A percentile compares a stretch with the other conserved stretches of the same genome.
Conservation (phyloP, 257 asterid species). For the Anisodus tanguticus region DNA sequence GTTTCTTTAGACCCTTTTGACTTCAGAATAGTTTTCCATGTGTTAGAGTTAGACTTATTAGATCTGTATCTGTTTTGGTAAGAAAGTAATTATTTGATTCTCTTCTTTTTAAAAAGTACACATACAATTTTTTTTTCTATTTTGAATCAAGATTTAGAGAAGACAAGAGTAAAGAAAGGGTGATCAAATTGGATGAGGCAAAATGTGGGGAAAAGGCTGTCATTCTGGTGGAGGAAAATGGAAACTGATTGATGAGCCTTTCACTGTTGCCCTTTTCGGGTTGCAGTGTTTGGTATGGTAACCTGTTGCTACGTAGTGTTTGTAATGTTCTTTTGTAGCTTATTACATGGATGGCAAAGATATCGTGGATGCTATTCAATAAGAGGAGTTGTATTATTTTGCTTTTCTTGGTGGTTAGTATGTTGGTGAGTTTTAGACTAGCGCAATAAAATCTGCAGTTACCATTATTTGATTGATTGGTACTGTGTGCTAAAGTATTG, state of each 20-base stretch:
- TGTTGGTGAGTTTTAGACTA: neutral
- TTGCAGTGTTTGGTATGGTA: neutral
- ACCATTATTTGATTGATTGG: neutral
- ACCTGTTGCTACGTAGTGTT: neutral
- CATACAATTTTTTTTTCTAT: neutral
- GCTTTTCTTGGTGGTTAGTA: neutral
- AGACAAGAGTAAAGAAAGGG: neutral
- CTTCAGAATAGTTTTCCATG: neutral
- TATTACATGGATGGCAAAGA: slow-evolving; percentile 7
- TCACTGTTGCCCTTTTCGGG: neutral
- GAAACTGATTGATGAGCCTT: neutral
- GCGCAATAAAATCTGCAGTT: neutral
- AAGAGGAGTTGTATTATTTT: neutral
- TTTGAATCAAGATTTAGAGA: neutral
- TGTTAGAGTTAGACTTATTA: neutral
- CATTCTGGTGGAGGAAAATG: neutral
- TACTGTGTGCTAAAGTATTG: neutral
- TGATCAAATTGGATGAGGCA: neutral
- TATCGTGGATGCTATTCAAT: neutral
- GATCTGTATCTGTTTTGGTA: neutral
- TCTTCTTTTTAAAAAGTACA: neutral
- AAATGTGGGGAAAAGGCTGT: neutral
- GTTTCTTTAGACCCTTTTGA: neutral
- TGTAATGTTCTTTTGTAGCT: neutral
- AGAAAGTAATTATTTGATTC: neutral